A percentile compares a stretch with the other conserved stretches of the same genome.
phyloP scores from a whole-genome alignment of 2,329 filamentous ascomycete genomes.

The Sporothrix sp. region DNA sequence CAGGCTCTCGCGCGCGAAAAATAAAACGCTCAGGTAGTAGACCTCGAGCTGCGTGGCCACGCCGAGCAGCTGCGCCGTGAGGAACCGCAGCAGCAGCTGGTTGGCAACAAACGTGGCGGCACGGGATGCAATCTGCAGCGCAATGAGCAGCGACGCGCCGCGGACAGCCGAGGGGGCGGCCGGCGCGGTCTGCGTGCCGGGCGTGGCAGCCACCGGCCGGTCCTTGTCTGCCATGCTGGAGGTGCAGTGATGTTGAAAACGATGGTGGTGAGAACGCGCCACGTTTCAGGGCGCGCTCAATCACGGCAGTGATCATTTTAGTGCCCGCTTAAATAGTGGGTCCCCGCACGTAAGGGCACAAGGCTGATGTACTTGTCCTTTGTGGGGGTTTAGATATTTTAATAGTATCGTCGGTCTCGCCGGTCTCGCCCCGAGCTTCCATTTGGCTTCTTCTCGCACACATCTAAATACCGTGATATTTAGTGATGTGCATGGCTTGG shows the following conservation, averaged over 20 bases:
- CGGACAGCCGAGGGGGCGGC: slow-evolving; percentile 32
- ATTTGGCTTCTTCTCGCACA: too few relatives aligned
- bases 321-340: too few relatives aligned
- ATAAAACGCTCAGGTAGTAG: slow-evolving; percentile 85
- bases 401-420: too few relatives aligned
- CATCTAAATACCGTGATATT: too few relatives aligned
- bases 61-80: slow-evolving; percentile 77
- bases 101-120: slow-evolving; percentile 85
- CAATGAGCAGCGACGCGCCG: slow-evolving; percentile 76
- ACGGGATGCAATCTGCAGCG: slow-evolving; percentile 79
- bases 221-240: slow-evolving; percentile 4
- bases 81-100: slow-evolving; percentile 76
- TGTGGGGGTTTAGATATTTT: too few relatives aligned
- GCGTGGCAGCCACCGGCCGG: background rate
- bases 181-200: background rate
- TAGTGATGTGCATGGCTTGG: too few relatives aligned
- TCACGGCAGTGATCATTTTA: too few relatives aligned
- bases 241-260: background rate
- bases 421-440: too few relatives aligned
- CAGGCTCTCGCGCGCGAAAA: slow-evolving; percentile 85
- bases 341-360: too few relatives aligned
- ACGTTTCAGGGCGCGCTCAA: background rate
- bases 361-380: too few relatives aligned
- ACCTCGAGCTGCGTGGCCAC: slow-evolving; percentile 85
- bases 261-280: background rate